A percentile compares a stretch with the other conserved stretches of the same genome.
Evolutionary conservation across 1,139 yeast genomes (phyloP).

Genomic region (Spathaspora sp.): DNA sequence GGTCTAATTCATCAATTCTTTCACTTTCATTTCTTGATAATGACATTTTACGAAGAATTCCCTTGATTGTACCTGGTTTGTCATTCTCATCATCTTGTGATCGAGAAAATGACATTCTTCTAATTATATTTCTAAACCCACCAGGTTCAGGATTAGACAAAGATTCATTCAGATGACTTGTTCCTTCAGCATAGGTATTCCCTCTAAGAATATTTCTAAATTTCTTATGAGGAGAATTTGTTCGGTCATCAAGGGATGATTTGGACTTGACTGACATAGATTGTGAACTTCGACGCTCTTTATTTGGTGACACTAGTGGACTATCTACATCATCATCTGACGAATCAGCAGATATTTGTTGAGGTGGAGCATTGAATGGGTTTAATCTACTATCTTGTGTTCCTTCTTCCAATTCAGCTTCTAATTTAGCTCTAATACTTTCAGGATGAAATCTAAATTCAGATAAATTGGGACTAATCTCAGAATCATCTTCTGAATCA

Average conservation of each 20-base stretch:
- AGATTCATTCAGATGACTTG: too few species aligned
- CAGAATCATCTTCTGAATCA: constrained; percentile 3
- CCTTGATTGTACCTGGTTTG: constrained; percentile 22
- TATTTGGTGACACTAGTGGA: not conserved
- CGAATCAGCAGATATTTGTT: constrained; percentile 14
- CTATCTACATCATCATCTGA: constrained; percentile 12
- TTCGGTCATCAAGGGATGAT: not conserved
- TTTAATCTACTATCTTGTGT: constrained; percentile 3
- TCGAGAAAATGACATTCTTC: not conserved
- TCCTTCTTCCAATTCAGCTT: constrained; percentile 6
- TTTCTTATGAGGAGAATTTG: not conserved
- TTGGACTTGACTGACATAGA: constrained; percentile 11
- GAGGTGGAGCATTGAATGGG: constrained; percentile 7
- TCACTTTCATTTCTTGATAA: constrained; percentile 23
- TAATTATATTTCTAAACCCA: not conserved
- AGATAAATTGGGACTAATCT: constrained; percentile 7
- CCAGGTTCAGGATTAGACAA: not conserved
- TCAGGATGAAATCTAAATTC: constrained; percentile 11
- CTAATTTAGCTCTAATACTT: constrained; percentile 5
- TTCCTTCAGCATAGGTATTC: not conserved
- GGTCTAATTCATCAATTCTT: constrained; percentile 16
- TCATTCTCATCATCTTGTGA: not conserved
- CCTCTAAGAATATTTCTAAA: not conserved
- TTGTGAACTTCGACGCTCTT: constrained; percentile 24
- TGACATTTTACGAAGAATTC: constrained; percentile 37